Evolutionary conservation across 2,329 filamentous ascomycete species (phyloP).

Genomic region (Aspergillus calidoustus): DNA sequence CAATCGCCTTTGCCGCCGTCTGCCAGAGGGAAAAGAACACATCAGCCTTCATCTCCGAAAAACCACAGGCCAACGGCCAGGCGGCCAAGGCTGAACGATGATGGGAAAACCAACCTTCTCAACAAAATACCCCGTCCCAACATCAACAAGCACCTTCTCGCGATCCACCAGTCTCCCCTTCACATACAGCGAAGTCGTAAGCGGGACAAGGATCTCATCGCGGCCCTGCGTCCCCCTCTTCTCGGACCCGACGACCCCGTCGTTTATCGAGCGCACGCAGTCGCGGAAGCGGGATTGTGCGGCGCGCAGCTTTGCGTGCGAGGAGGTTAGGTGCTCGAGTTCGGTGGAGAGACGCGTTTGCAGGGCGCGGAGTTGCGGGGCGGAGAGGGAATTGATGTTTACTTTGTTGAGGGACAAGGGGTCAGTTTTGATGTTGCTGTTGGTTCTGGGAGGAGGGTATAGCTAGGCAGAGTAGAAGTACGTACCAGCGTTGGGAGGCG

Average conservation of each 20-base stretch:
- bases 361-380: conserved; percentile 84
- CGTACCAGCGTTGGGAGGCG: conserved; percentile 28
- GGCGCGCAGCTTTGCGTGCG: conserved; percentile 85
- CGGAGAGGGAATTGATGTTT: conserved; percentile 76
- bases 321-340: conserved; percentile 88
- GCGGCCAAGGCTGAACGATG: not conserved
- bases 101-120: conserved; percentile 69
- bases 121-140: conserved; percentile 92
- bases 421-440: too few relatives aligned
- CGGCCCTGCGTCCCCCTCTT: conserved; percentile 39
- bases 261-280: conserved; percentile 77
- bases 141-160: conserved; percentile 82
- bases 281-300: conserved; percentile 92
- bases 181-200: conserved; percentile 95
- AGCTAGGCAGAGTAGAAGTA: not conserved
- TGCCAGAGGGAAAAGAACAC: conserved; percentile 25
- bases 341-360: conserved; percentile 97
- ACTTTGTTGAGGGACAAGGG: conserved; percentile 39
- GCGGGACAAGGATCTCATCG: conserved; percentile 76
- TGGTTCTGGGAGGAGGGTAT: not conserved
- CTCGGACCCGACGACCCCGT: conserved; percentile 53
- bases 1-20: conserved; percentile 63
- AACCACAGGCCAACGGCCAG: not conserved
- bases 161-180: conserved; percentile 76
- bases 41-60: conserved; percentile 11